phyloP scores from a whole-genome alignment of 495 filamentous ascomycete species.

The Xylaria castorea region DNA sequence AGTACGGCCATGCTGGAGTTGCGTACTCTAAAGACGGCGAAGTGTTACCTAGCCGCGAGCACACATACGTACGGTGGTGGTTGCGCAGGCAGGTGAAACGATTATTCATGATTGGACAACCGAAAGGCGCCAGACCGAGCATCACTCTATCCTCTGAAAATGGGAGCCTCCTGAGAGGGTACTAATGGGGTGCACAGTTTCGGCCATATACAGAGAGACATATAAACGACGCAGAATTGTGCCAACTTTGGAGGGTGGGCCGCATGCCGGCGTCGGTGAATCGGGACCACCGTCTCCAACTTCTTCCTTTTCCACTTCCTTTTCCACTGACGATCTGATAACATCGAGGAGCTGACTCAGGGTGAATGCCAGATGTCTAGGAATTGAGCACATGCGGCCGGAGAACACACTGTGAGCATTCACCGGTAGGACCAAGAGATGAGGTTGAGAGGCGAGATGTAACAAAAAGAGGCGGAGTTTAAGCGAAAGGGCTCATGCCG shows the following conservation, averaged over 20 bases:
- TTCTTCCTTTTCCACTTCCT: neutral
- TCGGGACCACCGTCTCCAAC: neutral
- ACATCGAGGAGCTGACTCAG: neutral
- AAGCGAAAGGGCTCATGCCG: neutral
- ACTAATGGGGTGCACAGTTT: neutral
- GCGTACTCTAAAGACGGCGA: neutral
- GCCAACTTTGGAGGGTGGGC: constrained; percentile 23
- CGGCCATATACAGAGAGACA: neutral
- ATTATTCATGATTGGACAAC: neutral
- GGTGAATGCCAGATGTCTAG: neutral
- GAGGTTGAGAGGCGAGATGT: neutral
- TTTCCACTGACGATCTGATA: too few species aligned
- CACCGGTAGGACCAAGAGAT: neutral
- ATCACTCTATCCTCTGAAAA: neutral
- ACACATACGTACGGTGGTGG: neutral
- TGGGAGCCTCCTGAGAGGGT: neutral
- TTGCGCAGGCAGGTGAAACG: neutral
- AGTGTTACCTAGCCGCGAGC: constrained; percentile 6
- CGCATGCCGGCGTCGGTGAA: constrained; percentile 21
- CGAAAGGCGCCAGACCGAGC: neutral
- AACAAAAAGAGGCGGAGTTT: neutral
- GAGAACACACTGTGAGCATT: neutral
- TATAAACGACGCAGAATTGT: neutral
- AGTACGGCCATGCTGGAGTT: neutral
- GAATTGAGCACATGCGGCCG: neutral